Evolutionary conservation across 129 eudicot genomes (phyloP).

Genomic region (Arctium lappa): DNA sequence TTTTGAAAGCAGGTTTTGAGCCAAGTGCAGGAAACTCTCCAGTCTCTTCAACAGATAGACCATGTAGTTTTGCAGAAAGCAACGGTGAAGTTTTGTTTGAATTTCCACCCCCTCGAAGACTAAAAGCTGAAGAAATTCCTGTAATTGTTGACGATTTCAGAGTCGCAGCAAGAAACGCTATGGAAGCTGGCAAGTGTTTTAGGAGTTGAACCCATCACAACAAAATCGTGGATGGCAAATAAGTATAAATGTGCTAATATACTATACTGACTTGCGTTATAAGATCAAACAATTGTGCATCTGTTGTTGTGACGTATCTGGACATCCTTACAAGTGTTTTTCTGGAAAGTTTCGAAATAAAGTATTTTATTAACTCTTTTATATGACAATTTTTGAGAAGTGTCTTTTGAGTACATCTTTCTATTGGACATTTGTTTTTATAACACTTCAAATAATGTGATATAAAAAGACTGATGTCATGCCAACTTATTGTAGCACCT

Average conservation of each 20-base stretch:
- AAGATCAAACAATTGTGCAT: background rate
- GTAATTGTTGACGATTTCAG: constrained; percentile 24
- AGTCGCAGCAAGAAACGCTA: constrained; percentile 35
- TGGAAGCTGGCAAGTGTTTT: constrained; percentile 30
- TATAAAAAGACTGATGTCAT: no score
- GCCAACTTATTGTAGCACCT: no score
- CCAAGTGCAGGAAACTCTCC: constrained; percentile 24
- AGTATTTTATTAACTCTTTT: no score
- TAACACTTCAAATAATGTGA: no score
- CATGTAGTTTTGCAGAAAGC: background rate
- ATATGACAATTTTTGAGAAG: no score
- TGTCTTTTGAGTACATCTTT: no score
- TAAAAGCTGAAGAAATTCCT: constrained; percentile 16
- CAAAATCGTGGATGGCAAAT: background rate
- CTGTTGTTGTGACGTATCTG: background rate
- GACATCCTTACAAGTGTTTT: background rate
- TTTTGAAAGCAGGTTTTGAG: constrained; percentile 27
- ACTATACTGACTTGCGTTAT: background rate
- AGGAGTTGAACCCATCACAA: background rate
- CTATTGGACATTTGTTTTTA: no score
- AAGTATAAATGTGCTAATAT: background rate
- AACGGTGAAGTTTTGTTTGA: background rate
- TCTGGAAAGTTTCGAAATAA: no score
- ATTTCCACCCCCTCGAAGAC: constrained; percentile 30
- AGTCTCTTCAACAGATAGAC: constrained; percentile 33